Evolutionary conservation across 2,329 filamentous ascomycete genomes (phyloP), one percentile per base, ranked within the genome.

Genomic region (Penicillium olsonii): DNA sequence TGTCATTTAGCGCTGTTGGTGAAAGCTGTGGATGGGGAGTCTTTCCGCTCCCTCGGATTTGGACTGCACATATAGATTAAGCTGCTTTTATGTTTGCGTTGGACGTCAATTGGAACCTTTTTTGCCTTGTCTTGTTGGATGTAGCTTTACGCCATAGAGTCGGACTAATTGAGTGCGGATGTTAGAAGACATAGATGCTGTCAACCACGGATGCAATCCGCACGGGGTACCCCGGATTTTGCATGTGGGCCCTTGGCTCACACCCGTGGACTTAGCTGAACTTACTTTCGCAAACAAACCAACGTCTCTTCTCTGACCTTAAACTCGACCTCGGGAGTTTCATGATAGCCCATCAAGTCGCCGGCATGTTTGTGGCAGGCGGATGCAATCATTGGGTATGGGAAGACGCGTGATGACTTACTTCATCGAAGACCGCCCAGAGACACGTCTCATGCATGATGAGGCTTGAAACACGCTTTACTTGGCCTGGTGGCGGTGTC

Each of bases 31-130:
- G 29, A 31, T n/a, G n/a, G 29, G 29, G 29, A 35, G 5, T n/a
- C 20, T 8, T 34, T 24, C 15, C 4, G 27, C 20, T 4, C 27
- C 14, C 37, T 40, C 17, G 35, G 44, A 34, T 41, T 24, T 24
- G 31, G 11, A 33, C 11, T 43, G 31, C 39, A 43, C n/a, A 48
- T 42, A 38, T 39, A 29, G 22, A 37, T 48, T 31, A 29, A 37
- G 29, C 5, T 17, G 1, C 7, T 11, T 15, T 42, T 20, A 26
- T 43, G 22, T 31, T 26, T n/a, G 9, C 14, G 14, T 5, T 31
- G 24, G 38, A 29, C 24, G 12, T 37, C 39, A 37, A 48, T 29
- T 43, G 45, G 27, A 34, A 22, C 3, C 29, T 12, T n/a, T 31
- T n/a, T 12, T 31, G 12, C 22, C 22, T 24, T 31, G 14, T 31